Base-by-base conservation (phyloP, 2,329 filamentous ascomycete genomes). In the Orbilia quercus region DNA sequence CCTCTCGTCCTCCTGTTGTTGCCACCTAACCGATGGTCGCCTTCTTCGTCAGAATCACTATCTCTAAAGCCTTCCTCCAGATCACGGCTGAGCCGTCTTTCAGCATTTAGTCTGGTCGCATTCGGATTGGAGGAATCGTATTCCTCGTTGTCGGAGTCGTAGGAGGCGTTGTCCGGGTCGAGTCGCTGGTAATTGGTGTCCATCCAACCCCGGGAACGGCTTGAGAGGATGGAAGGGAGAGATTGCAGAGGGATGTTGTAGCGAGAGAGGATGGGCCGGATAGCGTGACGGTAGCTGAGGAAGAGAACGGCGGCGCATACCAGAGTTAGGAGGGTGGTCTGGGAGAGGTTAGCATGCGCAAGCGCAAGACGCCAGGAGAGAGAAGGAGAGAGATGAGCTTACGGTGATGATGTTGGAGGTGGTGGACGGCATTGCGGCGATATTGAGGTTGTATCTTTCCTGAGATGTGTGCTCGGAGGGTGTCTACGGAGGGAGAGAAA, bases 351-450 rank as follows among this genome's bases (percentile, higher is more conserved):
- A 53, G 58, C 31, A 5, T 18, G 42, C 31, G 25, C 22, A 5
- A 28, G 42, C 31, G 25, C 22, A 16, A 28, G 20, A 38, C 2
- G 20, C 16, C 34, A 16, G n/a, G 16, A 14, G 16, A 6, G 47
- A 14, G 7, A 57, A 25, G 58, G 4, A 18, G 11, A 44, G 18
- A 25, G n/a, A 16, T 7, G n/a, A 38, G 50, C 69, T 73, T 66
- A 73, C 69, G 54, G 69, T 73, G 60, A 73, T 47, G 60, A 73
- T 73, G 48, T 73, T 73, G 54, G 69, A 73, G 23, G 60, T 66
- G 18, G 69, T 73, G 38, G 69, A 73, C 16, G 69, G 69, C 69
- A 73, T 73, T 7, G 25, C 38, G 45, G 18, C 12, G 31, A 36
- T 58, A 34, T 14, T 54, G 20, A 7, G 7, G 1, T 9, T 40